These are phyloP conservation scores for Insectozyma bohioensis DNA, from an alignment of 1,139 yeast genomes.

Conservation along the genomic window DNA sequence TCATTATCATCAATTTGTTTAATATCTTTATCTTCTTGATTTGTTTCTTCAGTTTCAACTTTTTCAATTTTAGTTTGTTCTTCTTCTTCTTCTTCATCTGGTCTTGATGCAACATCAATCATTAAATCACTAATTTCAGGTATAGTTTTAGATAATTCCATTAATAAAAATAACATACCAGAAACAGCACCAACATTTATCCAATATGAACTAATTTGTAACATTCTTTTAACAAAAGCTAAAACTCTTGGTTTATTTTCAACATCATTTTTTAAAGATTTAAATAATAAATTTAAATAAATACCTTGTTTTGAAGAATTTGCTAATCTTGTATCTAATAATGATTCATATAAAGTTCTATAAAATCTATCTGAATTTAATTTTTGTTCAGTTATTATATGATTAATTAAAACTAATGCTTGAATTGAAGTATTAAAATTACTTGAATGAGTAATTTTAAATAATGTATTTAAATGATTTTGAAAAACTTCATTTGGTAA, in stretches of 20 bases:
- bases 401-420: slow-evolving; percentile 82
- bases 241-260: slow-evolving; percentile 61
- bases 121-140: slow-evolving; percentile 46
- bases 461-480: slow-evolving; percentile 78
- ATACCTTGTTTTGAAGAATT: slow-evolving; percentile 87
- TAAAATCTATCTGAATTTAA: slow-evolving; percentile 73
- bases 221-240: slow-evolving; percentile 89
- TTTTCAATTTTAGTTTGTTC: slow-evolving; percentile 12
- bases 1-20: slow-evolving; percentile 17
- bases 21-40: slow-evolving; percentile 22
- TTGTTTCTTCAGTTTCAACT: slow-evolving; percentile 16
- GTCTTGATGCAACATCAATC: slow-evolving; percentile 41
- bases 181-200: slow-evolving; percentile 82
- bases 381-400: slow-evolving; percentile 60
- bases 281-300: slow-evolving; percentile 81
- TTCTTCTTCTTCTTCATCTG: slow-evolving; percentile 27
- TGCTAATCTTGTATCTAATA: slow-evolving; percentile 80
- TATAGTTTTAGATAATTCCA: slow-evolving; percentile 52
- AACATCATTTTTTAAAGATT: slow-evolving; percentile 74
- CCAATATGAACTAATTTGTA: slow-evolving; percentile 87
- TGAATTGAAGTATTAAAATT: slow-evolving; percentile 94
- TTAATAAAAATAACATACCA: slow-evolving; percentile 81
- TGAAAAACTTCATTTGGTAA: slow-evolving; percentile 73
- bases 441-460: slow-evolving; percentile 88
- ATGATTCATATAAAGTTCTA: slow-evolving; percentile 85